Percentiles rank a stretch among this genome's conserved stretches.
These are phyloP conservation scores for Avena eriantha DNA, from an alignment of 176 grass and related monocot genomes.

Conservation along the genomic window DNA sequence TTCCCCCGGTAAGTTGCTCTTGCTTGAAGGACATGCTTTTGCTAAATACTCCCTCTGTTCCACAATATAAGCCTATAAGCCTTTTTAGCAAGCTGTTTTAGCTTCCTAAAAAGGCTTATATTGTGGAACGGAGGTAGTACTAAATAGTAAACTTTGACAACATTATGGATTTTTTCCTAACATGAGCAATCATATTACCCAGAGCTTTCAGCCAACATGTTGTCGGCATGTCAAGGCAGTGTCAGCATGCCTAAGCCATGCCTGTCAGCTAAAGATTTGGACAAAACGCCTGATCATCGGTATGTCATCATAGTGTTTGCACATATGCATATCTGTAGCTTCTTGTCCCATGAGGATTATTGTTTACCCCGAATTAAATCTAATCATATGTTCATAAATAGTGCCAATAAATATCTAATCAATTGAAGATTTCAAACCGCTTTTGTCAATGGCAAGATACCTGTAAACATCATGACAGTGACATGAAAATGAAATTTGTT, in stretches of 20 bases:
- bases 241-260: conserved; percentile 42
- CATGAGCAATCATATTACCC: conserved; percentile 30
- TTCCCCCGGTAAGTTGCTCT: conserved; percentile 60
- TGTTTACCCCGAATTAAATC: background rate
- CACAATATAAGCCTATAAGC: no score
- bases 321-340: conserved; percentile 1
- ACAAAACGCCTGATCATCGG: conserved; percentile 59
- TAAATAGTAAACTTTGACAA: no score
- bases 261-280: conserved; percentile 61
- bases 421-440: background rate
- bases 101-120: no score
- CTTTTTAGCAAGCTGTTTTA: no score
- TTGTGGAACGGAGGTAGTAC: no score
- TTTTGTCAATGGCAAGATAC: background rate
- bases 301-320: conserved; percentile 41
- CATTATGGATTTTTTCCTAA: no score
- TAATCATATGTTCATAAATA: background rate
- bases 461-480: background rate
- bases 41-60: no score
- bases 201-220: conserved; percentile 61
- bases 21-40: background rate
- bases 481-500: conserved; percentile 26
- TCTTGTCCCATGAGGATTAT: background rate
- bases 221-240: conserved; percentile 61
- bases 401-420: background rate